Evolutionary conservation across 2,329 filamentous ascomycete genomes (phyloP).

Genomic region (Epichloe glyceriae): DNA sequence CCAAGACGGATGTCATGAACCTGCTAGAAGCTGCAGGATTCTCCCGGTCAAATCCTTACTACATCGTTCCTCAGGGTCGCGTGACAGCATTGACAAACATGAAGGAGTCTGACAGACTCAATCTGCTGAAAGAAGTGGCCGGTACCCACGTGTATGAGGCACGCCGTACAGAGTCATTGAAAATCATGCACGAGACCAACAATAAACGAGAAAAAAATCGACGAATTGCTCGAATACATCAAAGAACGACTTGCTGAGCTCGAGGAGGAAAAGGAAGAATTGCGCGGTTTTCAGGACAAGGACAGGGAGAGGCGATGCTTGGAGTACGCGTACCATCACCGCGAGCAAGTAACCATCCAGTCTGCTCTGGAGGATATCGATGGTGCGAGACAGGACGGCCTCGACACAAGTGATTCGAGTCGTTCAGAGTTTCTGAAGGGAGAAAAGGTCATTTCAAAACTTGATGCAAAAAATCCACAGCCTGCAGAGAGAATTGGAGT

Average conservation of each 20-base stretch:
- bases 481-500: constrained; percentile 69
- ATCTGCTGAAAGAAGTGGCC: constrained; percentile 91
- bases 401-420: constrained; percentile 73
- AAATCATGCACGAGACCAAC: constrained; percentile 94
- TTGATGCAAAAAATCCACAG: constrained; percentile 71
- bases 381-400: constrained; percentile 64
- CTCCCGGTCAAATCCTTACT: constrained; percentile 94
- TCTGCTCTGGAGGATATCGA: constrained; percentile 73
- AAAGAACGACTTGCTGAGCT: constrained; percentile 79
- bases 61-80: constrained; percentile 94
- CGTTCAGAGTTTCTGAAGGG: constrained; percentile 63
- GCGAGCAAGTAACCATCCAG: constrained; percentile 70
- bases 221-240: constrained; percentile 83
- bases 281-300: constrained; percentile 87
- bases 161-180: constrained; percentile 77
- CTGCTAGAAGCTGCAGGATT: constrained; percentile 92
- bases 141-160: constrained; percentile 96
- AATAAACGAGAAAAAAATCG: constrained; percentile 93
- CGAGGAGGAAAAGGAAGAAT: constrained; percentile 93
- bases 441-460: constrained; percentile 63
- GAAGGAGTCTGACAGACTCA: constrained; percentile 87
- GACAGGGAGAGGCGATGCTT: constrained; percentile 84
- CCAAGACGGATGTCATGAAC: constrained; percentile 88
- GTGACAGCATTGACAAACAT: constrained; percentile 96
- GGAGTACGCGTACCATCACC: constrained; percentile 87